Conservation (phyloP, 139 green algal species). For the Asterochloris sp. region DNA sequence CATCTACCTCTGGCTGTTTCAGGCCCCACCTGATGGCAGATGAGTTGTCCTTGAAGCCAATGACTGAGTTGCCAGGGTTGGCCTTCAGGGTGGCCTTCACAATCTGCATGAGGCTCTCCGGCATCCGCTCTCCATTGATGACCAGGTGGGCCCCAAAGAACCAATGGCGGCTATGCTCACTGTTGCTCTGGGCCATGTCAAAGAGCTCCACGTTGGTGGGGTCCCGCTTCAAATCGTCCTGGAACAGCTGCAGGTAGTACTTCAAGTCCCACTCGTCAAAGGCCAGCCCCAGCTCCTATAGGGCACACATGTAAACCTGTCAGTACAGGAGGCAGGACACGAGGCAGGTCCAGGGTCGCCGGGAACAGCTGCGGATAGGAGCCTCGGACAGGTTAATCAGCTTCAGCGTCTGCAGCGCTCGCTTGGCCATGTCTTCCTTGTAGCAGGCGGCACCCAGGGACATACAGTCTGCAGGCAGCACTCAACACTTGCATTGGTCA, state of each 20-base stretch:
- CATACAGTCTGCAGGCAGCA: too few species aligned
- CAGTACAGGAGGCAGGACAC: too few species aligned
- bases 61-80: slow-evolving; percentile 91
- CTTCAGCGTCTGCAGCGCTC: not conserved
- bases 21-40: slow-evolving; percentile 71
- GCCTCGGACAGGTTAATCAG: not conserved
- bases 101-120: slow-evolving; percentile 76
- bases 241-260: slow-evolving; percentile 89
- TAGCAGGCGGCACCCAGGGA: too few species aligned
- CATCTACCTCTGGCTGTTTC: not conserved
- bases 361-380: not conserved
- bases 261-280: slow-evolving; percentile 98
- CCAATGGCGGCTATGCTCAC: slow-evolving; percentile 86
- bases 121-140: slow-evolving; percentile 77
- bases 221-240: slow-evolving; percentile 87
- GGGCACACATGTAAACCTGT: too few species aligned
- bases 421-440: not conserved
- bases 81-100: slow-evolving; percentile 75
- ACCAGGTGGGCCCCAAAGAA: slow-evolving; percentile 90
- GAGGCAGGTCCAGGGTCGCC: too few species aligned
- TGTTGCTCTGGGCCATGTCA: slow-evolving; percentile 97
- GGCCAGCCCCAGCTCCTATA: slow-evolving; percentile 87
- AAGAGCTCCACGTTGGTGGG: slow-evolving; percentile 99
- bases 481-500: too few species aligned
- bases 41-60: slow-evolving; percentile 99